Percentiles rank a stretch among this genome's conserved stretches.
phyloP scores from a whole-genome alignment of 805 yeast genomes.

The Candida ipomoeae region DNA sequence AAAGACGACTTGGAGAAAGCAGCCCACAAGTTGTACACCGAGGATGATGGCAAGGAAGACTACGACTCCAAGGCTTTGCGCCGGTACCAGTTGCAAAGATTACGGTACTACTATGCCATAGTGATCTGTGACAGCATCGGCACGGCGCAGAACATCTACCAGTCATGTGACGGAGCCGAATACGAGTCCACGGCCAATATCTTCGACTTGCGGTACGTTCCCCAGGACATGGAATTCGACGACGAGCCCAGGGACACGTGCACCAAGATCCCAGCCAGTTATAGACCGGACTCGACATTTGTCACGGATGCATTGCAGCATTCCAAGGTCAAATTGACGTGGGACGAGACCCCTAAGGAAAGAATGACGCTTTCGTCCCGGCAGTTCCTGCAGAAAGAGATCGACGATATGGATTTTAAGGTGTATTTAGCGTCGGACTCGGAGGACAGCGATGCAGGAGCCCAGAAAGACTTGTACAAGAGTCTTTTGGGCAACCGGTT shows the following conservation, averaged over 20 bases:
- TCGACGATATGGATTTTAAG: conserved; percentile 85
- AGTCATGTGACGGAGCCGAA: conserved; percentile 90
- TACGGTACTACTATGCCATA: conserved; percentile 90
- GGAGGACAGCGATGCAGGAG: conserved; percentile 37
- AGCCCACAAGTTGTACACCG: conserved; percentile 70
- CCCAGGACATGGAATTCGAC: conserved; percentile 87
- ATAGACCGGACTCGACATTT: conserved; percentile 70
- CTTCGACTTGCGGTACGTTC: conserved; percentile 88
- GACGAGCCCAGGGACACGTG: conserved; percentile 74
- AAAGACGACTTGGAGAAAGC: conserved; percentile 52
- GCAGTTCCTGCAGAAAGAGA: conserved; percentile 82
- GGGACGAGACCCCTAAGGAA: conserved; percentile 98
- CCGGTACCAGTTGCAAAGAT: conserved; percentile 85
- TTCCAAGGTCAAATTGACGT: conserved; percentile 91
- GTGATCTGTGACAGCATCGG: conserved; percentile 71
- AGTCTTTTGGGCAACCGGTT: conserved; percentile 48
- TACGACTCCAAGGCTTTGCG: conserved; percentile 81
- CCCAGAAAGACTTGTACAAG: conserved; percentile 56
- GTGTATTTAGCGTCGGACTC: conserved; percentile 75
- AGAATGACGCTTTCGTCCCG: conserved; percentile 70
- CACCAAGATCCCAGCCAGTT: conserved; percentile 64
- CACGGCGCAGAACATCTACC: conserved; percentile 74
- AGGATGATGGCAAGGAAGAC: conserved; percentile 77
- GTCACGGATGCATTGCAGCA: conserved; percentile 95
- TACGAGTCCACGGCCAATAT: conserved; percentile 93